Base-by-base conservation (phyloP, 169 alveolate genomes). In the Amoebophrya sp. region DNA sequence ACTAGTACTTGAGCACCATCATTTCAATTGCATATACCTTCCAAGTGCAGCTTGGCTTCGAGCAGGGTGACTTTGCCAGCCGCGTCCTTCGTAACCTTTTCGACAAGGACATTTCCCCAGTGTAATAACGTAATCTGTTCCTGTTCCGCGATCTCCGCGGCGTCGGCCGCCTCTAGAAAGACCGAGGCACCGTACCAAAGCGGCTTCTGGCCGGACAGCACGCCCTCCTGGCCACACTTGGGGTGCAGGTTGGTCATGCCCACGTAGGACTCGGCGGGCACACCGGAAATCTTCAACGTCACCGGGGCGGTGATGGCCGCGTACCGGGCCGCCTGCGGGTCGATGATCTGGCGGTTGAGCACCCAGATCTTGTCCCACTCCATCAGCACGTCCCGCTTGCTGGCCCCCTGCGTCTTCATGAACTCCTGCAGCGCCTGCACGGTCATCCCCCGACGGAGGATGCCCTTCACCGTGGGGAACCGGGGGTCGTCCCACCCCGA, bases 321-420 rank as follows among this genome's bases (percentile, higher is more conserved):
- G 93, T 94, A 98, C 93, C 99, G 96, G 55, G 99, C 99, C 33
- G 98, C 98, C 32, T 97, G 94, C 0, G 99, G 99, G 93, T 98
- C 99, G 91, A 98, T 97, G 40, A 95, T 93, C 92, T 97, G 97
- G 94, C 98, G 98, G 95, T 99, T 99, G 90, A 97, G 96, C 12
- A 99, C 97, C 99, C 99, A 99, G 0, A 99, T 95, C 94, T 98
- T 98, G 95, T 98, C 99, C 99, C 99, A 99, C 92, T 98, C 99
- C 99, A 98, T 98, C 93, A 98, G 95, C 91, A 97, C 98, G 40
- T 98, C 98, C 38, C 98, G 98, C 95, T 98, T 1, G 93, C 55
- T 0, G 91, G 91, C 93, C 54, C n/a, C 99, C 93, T 98, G 99
- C 90, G 98, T 99, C 55, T 98, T 94, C 94, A 98, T 98, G 92